Percentiles rank a stretch among this genome's conserved stretches.
These are phyloP conservation scores for Orbilia quercus DNA, from an alignment of 2,329 filamentous ascomycete genomes.

Conservation along the genomic window DNA sequence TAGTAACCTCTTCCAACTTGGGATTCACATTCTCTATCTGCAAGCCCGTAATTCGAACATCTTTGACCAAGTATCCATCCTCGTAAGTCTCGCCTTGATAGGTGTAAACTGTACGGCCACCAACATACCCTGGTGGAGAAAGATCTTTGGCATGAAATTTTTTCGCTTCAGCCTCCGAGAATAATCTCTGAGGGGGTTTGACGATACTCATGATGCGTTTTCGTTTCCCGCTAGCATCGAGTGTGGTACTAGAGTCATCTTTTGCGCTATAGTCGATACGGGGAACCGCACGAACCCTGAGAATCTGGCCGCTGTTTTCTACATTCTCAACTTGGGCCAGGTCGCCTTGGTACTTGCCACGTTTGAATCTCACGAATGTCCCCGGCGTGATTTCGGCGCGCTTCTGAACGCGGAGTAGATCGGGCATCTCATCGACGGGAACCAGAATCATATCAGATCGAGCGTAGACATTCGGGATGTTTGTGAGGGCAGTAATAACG, in stretches of 20 bases:
- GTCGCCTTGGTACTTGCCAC: constrained; percentile 85
- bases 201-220: constrained; percentile 77
- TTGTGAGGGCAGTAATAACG: constrained; percentile 83
- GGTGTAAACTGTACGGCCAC: constrained; percentile 76
- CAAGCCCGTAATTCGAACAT: constrained; percentile 88
- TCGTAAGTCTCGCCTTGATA: constrained; percentile 91
- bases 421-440: constrained; percentile 96
- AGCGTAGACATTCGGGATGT: constrained; percentile 88
- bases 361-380: constrained; percentile 88
- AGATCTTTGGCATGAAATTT: constrained; percentile 80
- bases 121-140: constrained; percentile 66
- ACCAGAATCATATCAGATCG: constrained; percentile 87
- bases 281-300: constrained; percentile 86
- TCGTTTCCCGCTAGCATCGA: constrained; percentile 73
- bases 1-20: constrained; percentile 92
- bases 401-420: constrained; percentile 89
- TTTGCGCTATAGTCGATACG: constrained; percentile 90
- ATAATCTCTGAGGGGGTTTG: constrained; percentile 85
- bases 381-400: constrained; percentile 85
- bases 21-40: constrained; percentile 91
- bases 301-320: constrained; percentile 89
- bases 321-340: constrained; percentile 92
- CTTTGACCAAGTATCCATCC: constrained; percentile 92
- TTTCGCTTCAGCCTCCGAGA: constrained; percentile 90
- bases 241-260: constrained; percentile 73